These are phyloP conservation scores for Helotiales sp. DNA, from an alignment of 2,329 filamentous ascomycete genomes.

Conservation along the genomic window DNA sequence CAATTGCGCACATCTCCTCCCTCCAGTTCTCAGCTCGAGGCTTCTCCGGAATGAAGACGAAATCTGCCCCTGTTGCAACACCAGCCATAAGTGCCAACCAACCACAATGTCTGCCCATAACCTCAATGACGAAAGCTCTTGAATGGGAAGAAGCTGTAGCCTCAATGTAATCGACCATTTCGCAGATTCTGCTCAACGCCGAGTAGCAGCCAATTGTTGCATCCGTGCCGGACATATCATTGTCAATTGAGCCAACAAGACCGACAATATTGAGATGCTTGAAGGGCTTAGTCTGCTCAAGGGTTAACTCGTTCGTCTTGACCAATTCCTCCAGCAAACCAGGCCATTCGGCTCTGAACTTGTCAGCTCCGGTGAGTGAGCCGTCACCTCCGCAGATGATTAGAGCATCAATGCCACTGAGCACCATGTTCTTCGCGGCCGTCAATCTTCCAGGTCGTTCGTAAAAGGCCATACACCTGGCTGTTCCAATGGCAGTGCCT, in stretches of 20 bases:
- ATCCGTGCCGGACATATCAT: constrained; percentile 95
- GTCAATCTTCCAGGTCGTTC: constrained; percentile 79
- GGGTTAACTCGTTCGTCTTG: constrained; percentile 66
- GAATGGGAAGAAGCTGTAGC: constrained; percentile 94
- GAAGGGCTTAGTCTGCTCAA: constrained; percentile 73
- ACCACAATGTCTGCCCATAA: constrained; percentile 97
- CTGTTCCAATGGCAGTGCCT: constrained; percentile 93
- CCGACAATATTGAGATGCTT: constrained; percentile 93
- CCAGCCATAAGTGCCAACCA: constrained; percentile 97
- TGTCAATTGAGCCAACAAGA: constrained; percentile 95
- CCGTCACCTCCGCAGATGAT: constrained; percentile 98
- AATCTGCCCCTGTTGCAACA: constrained; percentile 93
- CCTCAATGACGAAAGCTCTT: constrained; percentile 93
- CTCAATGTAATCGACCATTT: constrained; percentile 95
- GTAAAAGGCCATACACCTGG: constrained; percentile 89
- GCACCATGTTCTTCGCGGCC: constrained; percentile 92
- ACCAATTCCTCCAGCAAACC: constrained; percentile 85
- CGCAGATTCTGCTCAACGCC: constrained; percentile 87
- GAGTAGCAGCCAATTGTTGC: constrained; percentile 98
- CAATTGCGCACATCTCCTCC: constrained; percentile 79
- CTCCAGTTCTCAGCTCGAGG: constrained; percentile 87
- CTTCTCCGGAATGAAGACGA: constrained; percentile 94
- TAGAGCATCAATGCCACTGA: constrained; percentile 90
- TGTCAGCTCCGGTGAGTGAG: constrained; percentile 91
- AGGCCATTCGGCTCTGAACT: constrained; percentile 91